Evolutionary conservation across 2,329 filamentous ascomycete genomes (phyloP).

Genomic region (Clarireedia sp.): DNA sequence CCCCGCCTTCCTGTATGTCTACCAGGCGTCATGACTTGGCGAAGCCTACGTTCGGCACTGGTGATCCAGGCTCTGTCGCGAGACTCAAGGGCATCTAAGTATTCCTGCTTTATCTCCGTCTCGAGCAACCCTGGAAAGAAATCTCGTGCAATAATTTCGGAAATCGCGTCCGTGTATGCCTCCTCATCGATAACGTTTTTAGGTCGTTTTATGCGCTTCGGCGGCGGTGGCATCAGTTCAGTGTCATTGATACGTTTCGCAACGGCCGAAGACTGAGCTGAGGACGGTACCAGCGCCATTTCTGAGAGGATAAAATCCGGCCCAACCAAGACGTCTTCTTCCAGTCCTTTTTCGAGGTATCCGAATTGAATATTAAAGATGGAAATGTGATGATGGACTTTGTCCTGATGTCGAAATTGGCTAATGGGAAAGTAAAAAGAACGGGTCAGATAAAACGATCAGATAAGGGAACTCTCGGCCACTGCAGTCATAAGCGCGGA

Average conservation of each 20-base stretch:
- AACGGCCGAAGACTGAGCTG: slow-evolving; percentile 46
- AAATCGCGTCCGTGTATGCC: slow-evolving; percentile 80
- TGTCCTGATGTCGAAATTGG: too few species aligned
- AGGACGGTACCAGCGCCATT: slow-evolving; percentile 10
- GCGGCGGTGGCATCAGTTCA: slow-evolving; percentile 82
- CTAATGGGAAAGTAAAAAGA: too few species aligned
- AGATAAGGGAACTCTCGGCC: neutral
- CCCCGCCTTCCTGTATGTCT: slow-evolving; percentile 34
- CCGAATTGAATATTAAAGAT: too few species aligned
- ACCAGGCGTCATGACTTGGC: slow-evolving; percentile 75
- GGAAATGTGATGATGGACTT: too few species aligned
- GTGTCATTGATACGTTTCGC: slow-evolving; percentile 53
- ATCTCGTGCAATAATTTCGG: slow-evolving; percentile 90
- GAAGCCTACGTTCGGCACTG: slow-evolving; percentile 63
- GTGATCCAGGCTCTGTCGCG: slow-evolving; percentile 80
- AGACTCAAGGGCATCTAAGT: slow-evolving; percentile 83
- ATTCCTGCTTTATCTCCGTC: slow-evolving; percentile 81
- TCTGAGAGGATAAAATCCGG: neutral
- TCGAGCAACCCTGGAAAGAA: slow-evolving; percentile 92
- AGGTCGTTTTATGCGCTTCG: slow-evolving; percentile 89
- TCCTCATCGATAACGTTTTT: slow-evolving; percentile 87
- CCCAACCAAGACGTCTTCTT: too few species aligned
- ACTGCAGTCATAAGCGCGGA: too few species aligned
- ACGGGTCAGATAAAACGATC: neutral
- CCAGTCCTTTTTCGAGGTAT: too few species aligned